These are phyloP conservation scores for Metschnikowia kofuensis DNA, from an alignment of 805 yeast species.

Conservation along the genomic window DNA sequence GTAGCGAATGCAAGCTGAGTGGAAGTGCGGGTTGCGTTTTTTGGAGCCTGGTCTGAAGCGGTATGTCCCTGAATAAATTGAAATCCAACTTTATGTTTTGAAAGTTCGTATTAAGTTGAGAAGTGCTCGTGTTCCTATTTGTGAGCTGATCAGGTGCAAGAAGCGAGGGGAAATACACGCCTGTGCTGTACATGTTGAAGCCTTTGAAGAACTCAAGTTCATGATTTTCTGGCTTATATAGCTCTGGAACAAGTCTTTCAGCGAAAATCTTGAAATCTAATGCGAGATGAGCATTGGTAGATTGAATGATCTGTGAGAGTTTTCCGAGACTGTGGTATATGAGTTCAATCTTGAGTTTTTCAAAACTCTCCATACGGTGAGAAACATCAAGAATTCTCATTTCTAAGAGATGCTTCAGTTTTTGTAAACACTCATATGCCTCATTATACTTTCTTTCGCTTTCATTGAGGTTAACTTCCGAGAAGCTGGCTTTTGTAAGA, in stretches of 20 bases:
- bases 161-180: constrained; percentile 38
- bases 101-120: constrained; percentile 30
- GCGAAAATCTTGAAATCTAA: constrained; percentile 2
- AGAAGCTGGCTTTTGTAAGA: constrained; percentile 27
- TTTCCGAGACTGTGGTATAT: constrained; percentile 31
- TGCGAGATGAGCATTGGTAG: constrained; percentile 1
- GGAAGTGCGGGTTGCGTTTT: constrained; percentile 10
- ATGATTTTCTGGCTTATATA: constrained; percentile 4
- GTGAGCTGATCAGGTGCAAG: constrained; percentile 27
- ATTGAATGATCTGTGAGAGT: constrained; percentile 31
- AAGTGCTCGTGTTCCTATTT: constrained; percentile 21
- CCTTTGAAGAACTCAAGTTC: constrained; percentile 19
- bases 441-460: constrained; percentile 32
- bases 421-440: constrained; percentile 34
- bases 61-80: constrained; percentile 39
- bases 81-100: constrained; percentile 39
- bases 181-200: constrained; percentile 29
- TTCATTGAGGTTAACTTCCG: constrained; percentile 24
- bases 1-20: constrained; percentile 30
- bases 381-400: constrained; percentile 22
- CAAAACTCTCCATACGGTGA: constrained; percentile 32
- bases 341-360: constrained; percentile 31
- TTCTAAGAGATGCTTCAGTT: constrained; percentile 30
- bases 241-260: background rate
- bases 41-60: constrained; percentile 27